Evolutionary conservation across 2,329 filamentous ascomycete species (phyloP).

Genomic region (Colletotrichum viniferum): DNA sequence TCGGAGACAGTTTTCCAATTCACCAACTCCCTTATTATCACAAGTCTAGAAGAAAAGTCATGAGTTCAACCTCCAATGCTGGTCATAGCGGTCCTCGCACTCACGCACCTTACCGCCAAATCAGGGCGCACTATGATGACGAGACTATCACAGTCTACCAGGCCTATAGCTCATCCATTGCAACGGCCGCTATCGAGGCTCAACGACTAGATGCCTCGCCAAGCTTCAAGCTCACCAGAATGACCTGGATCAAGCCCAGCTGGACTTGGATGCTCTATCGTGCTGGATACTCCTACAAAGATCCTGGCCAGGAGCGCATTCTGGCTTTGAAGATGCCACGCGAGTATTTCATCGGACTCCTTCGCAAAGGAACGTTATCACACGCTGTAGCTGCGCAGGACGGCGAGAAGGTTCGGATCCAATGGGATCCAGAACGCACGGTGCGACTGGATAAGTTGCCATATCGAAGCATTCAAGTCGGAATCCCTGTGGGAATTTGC

Average conservation of each 20-base stretch:
- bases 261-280: conserved; percentile 71
- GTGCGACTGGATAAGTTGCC: conserved; percentile 46
- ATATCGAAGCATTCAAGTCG: conserved; percentile 66
- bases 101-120: conserved; percentile 40
- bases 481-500: conserved; percentile 53
- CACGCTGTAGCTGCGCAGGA: neutral
- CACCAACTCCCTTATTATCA: neutral
- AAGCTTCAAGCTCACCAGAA: conserved; percentile 55
- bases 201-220: conserved; percentile 59
- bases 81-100: too few species aligned
- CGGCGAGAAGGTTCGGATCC: conserved; percentile 51
- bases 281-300: conserved; percentile 63
- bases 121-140: conserved; percentile 55
- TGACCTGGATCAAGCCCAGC: conserved; percentile 70
- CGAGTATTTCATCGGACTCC: conserved; percentile 50
- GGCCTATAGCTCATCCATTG: conserved; percentile 60
- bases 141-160: conserved; percentile 66
- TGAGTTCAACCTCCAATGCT: too few species aligned
- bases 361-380: conserved; percentile 41
- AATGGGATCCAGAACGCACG: conserved; percentile 68
- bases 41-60: neutral
- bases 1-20: neutral
- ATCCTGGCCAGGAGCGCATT: conserved; percentile 56
- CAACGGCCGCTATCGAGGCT: conserved; percentile 50
- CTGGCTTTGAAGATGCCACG: conserved; percentile 61